Percentiles rank a stretch among this genome's conserved stretches.
These are phyloP conservation scores for Monascus purpureus DNA, from an alignment of 495 filamentous ascomycete species.

Conservation along the genomic window DNA sequence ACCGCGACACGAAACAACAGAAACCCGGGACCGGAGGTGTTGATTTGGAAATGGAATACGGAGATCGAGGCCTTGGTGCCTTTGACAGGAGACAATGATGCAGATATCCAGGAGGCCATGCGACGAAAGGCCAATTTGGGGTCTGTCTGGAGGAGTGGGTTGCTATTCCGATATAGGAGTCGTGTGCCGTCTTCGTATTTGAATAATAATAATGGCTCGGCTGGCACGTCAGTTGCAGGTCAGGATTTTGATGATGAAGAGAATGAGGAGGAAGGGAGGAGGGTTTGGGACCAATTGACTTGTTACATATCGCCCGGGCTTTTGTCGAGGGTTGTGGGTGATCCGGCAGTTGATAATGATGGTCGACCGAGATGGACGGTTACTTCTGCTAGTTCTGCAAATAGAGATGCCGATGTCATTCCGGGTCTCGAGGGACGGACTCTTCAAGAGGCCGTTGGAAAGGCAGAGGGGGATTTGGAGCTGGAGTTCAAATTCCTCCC, in stretches of 20 bases:
- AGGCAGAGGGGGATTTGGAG: slow-evolving; percentile 15
- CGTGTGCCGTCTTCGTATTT: slow-evolving; percentile 17
- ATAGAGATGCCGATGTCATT: slow-evolving; percentile 34
- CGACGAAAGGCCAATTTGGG: slow-evolving; percentile 27
- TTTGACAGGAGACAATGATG: slow-evolving; percentile 11
- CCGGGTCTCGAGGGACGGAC: slow-evolving; percentile 26
- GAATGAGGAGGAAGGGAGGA: slow-evolving; percentile 11
- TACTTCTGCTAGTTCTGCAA: slow-evolving; percentile 31
- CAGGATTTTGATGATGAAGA: background rate
- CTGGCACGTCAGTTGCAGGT: background rate
- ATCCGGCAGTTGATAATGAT: slow-evolving; percentile 23
- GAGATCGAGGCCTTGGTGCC: slow-evolving; percentile 19
- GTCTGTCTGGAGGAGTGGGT: slow-evolving; percentile 25
- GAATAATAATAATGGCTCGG: slow-evolving; percentile 1
- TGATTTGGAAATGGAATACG: slow-evolving; percentile 33
- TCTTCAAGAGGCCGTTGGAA: slow-evolving; percentile 2
- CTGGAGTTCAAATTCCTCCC: slow-evolving; percentile 31
- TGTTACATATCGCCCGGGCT: slow-evolving; percentile 21
- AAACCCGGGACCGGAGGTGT: slow-evolving; percentile 13
- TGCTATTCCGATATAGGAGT: slow-evolving; percentile 29
- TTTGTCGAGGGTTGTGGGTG: slow-evolving; percentile 26
- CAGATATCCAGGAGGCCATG: slow-evolving; percentile 21
- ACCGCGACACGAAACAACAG: background rate
- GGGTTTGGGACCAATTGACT: slow-evolving; percentile 31
- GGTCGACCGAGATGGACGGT: slow-evolving; percentile 27